Evolutionary conservation across 192 early-diverging fungal genomes (phyloP), one percentile per base, ranked within the genome.

Genomic region (Umbelopsis isabellina): DNA sequence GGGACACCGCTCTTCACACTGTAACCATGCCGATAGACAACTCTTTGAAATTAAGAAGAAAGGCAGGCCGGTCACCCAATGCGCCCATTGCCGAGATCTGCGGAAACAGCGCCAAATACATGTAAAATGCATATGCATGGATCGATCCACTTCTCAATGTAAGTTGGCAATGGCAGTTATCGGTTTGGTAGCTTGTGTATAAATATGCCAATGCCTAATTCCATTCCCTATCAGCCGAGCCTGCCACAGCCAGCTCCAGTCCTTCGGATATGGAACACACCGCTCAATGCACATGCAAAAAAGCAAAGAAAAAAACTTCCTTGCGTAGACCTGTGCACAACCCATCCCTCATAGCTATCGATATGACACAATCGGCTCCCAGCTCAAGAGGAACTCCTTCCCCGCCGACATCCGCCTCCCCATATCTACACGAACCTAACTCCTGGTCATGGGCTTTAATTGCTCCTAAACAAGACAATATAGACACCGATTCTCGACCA

Each of bases 21-120:
- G 76, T 22, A 61, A 72, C 16, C 76, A 68, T 69, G 74, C 76
- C 9, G 83, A 87, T 49, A 86, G 90, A 25, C 79, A 83, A 61
- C 77, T 91, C 7, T 83, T 83, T 46, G 82, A 85, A 50, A 86
- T 91, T 22, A 76, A 85, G 20, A 88, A 83, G 79, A 91, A 91
- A 72, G 90, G 90, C 22, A 83, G 91, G 18, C 91, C 91, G 4
- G 79, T 86, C 20, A 87, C 88, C 13, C 89, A 92, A 70, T 92
- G 91, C 73, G 37, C 73, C 46, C 84, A 80, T 68, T 92, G 91
- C 69, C 85, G 86, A 41, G 86, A 89, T 53, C 71, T 90, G 16
- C 83, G 89, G 55, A 89, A 85, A 52, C 84, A 86, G 10, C 83
- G 85, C 46, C 87, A 90, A 75, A 83, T 85, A 8, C 87, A 88